These are phyloP conservation scores for Nannochloris sp. DNA, from an alignment of 139 green algal genomes.

Conservation along the genomic window DNA sequence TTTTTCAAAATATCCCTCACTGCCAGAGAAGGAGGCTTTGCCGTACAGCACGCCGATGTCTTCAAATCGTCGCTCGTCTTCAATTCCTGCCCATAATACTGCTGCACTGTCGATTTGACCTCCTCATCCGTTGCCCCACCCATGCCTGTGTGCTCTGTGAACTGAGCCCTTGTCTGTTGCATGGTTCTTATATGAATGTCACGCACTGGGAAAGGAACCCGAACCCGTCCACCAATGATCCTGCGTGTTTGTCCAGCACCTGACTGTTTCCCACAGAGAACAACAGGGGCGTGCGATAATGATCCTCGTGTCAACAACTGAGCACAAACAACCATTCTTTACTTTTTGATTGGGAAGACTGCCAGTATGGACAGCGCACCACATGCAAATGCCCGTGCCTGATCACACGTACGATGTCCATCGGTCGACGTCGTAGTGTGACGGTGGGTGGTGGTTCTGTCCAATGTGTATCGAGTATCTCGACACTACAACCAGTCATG, in stretches of 20 bases:
- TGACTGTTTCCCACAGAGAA: neutral
- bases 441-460: too few relatives aligned
- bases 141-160: neutral
- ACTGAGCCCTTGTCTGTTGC: neutral
- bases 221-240: neutral
- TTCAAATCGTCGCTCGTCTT: slow-evolving; percentile 64
- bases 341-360: too few relatives aligned
- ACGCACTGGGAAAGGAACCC: neutral
- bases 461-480: too few relatives aligned
- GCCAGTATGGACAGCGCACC: too few relatives aligned
- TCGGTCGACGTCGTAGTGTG: too few relatives aligned
- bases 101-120: slow-evolving; percentile 44
- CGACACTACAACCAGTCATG: too few relatives aligned
- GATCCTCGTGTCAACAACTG: too few relatives aligned
- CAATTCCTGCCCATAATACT: slow-evolving; percentile 82
- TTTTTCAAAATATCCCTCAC: slow-evolving; percentile 16
- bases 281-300: too few relatives aligned
- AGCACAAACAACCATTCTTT: too few relatives aligned
- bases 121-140: neutral
- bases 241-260: neutral
- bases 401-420: too few relatives aligned
- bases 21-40: slow-evolving; percentile 36
- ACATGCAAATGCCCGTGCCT: too few relatives aligned
- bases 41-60: slow-evolving; percentile 78
- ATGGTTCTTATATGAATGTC: neutral